Evolutionary conservation across 108 stramenopile species (phyloP), one percentile per base, ranked within the genome.

Genomic region (Pseudonitzschia delicatissima): DNA sequence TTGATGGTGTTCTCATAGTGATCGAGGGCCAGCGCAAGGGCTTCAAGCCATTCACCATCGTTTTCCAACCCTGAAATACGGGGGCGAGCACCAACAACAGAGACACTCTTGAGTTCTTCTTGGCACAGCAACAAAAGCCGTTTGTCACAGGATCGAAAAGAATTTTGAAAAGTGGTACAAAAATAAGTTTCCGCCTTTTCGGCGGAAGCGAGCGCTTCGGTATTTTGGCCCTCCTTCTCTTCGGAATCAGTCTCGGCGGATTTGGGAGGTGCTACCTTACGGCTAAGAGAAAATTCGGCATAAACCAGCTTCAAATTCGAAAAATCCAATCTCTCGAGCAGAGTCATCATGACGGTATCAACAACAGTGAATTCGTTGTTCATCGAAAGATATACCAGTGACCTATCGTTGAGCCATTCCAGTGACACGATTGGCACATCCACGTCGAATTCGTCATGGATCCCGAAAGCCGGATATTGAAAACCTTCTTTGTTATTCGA

Each of bases 11-110:
- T 82, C 69, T 93, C 93, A 49, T 89, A 93, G 65, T 94, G 89
- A 69, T 93, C 90, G 61, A 95, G 66, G 18, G 93, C 87, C 20
- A 92, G 63, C 21, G 92, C 87, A 21, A 96, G 77, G n/a, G 93
- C 96, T 62, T 93, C 92, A n/a, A 96, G 85, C 96, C 96, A 96
- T 81, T 96, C 91, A 39, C 96, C 96, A 51, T 87, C 89, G 33
- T 88, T 83, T 66, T 92, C 91, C 29, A 94, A 67, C n/a, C 78
- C 81, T 20, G 77, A 74, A 31, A 91, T 84, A 64, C 85, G 74
- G 61, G 75, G 66, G 37, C 61, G 77, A 9, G 81, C 85, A 15
- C 88, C 86, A 9, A 86, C 63, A 35, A 85, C 72, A 27, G 86
- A 86, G 27, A 91, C 79, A 18, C 68, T 40, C 45, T 82, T 74